Conservation (phyloP, 2,329 filamentous ascomycete species). For the Diaporthe ampelina region DNA sequence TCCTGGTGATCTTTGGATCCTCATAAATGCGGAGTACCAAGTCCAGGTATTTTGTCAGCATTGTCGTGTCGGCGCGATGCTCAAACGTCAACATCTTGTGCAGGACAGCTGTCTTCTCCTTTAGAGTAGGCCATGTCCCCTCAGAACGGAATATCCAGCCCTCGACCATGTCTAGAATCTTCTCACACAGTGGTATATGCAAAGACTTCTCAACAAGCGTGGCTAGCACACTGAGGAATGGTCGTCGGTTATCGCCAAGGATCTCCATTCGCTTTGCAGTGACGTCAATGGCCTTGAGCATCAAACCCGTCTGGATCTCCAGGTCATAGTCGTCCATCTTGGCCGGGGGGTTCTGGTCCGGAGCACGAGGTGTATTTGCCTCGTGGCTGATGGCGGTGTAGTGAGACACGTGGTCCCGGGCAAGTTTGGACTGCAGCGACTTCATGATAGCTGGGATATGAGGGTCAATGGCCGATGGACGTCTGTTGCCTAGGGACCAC, state of each 20-base stretch:
- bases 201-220: constrained; percentile 95
- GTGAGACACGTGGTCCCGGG: constrained; percentile 90
- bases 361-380: constrained; percentile 58
- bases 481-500: constrained; percentile 90
- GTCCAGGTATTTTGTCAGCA: constrained; percentile 93
- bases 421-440: constrained; percentile 90
- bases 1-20: constrained; percentile 93
- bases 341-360: constrained; percentile 68
- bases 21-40: constrained; percentile 98
- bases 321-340: constrained; percentile 82
- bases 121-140: constrained; percentile 95
- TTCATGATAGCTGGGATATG: constrained; percentile 94
- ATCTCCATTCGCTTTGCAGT: constrained; percentile 93
- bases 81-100: constrained; percentile 99
- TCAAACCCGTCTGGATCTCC: constrained; percentile 89
- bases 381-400: constrained; percentile 71
- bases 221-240: constrained; percentile 94
- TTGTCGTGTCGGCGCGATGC: constrained; percentile 82
- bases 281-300: constrained; percentile 95
- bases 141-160: constrained; percentile 96
- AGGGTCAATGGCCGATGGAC: constrained; percentile 88
- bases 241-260: constrained; percentile 89
- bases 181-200: constrained; percentile 88
- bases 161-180: constrained; percentile 94
- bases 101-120: constrained; percentile 98